Percentiles rank a stretch among this genome's conserved stretches.
Conservation (phyloP, 1,284 basidiomycete genomes). For the Coniophora puteana region DNA sequence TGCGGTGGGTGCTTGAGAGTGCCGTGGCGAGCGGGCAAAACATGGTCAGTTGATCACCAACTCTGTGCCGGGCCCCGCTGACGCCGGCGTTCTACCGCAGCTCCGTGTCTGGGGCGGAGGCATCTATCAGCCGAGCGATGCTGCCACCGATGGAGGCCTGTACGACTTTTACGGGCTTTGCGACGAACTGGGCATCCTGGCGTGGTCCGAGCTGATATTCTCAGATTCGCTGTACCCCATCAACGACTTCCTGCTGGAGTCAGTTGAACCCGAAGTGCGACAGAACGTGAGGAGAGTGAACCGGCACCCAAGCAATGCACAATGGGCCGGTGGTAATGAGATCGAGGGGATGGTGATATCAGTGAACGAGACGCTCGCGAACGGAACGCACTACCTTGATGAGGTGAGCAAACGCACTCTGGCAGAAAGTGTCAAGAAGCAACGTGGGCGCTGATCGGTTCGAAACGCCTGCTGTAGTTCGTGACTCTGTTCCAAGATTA, state of each 20-base stretch:
- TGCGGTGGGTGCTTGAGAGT: conserved; percentile 55
- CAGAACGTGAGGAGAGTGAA: conserved; percentile 57
- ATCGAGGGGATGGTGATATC: conserved; percentile 50
- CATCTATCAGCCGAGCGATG: conserved; percentile 43
- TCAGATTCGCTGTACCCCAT: conserved; percentile 57
- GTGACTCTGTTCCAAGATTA: conserved; percentile 51
- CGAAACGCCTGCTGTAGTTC: conserved; percentile 30
- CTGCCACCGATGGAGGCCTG: conserved; percentile 39
- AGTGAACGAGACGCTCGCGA: conserved; percentile 34
- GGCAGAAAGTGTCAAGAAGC: no score
- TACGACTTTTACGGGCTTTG: conserved; percentile 58
- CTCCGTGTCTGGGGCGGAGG: conserved; percentile 60
- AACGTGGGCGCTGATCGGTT: neutral
- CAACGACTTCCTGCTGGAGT: conserved; percentile 49
- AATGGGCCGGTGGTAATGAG: conserved; percentile 64
- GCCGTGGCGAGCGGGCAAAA: conserved; percentile 54
- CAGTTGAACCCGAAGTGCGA: conserved; percentile 51
- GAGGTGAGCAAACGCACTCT: conserved; percentile 33
- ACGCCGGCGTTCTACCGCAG: conserved; percentile 23
- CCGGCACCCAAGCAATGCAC: conserved; percentile 53
- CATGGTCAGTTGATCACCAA: conserved; percentile 38
- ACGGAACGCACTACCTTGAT: conserved; percentile 44
- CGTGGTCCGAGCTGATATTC: conserved; percentile 65
- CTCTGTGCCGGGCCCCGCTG: neutral
- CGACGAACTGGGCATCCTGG: conserved; percentile 61